A percentile compares a stretch with the other conserved stretches of the same genome.
phyloP scores from a whole-genome alignment of 139 green algal genomes.

The Tetratostichococcus sp. region DNA sequence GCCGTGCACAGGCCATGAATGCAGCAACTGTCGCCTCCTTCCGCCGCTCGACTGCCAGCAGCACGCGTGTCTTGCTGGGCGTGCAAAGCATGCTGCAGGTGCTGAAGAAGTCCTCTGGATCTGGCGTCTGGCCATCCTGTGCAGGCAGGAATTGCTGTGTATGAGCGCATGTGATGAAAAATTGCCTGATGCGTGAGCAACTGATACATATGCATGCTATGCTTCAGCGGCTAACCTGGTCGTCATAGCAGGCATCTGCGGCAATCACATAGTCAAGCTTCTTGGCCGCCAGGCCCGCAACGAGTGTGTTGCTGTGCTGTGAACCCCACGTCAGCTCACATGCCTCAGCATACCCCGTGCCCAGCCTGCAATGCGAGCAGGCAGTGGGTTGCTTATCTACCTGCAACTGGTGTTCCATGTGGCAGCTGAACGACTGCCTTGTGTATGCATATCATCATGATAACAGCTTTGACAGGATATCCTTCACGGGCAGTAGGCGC shows the following conservation, averaged over 20 bases:
- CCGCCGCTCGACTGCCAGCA: conserved; percentile 26
- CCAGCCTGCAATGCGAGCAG: background rate
- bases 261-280: conserved; percentile 24
- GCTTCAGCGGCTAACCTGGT: background rate
- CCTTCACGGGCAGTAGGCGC: no score
- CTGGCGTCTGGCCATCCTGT: conserved; percentile 27
- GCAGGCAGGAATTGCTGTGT: no score
- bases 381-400: no score
- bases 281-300: conserved; percentile 9
- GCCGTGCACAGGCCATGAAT: background rate
- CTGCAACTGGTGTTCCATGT: no score
- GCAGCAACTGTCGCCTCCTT: background rate
- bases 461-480: no score
- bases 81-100: conserved; percentile 27
- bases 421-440: no score
- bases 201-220: no score
- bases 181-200: no score
- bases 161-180: no score
- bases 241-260: conserved; percentile 36
- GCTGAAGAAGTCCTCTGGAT: conserved; percentile 24
- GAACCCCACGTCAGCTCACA: conserved; percentile 27
- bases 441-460: no score
- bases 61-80: conserved; percentile 5
- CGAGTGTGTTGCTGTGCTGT: conserved; percentile 11
- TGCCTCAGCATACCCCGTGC: conserved; percentile 9